Evolutionary conservation across 2,329 filamentous ascomycete genomes (phyloP), one percentile per base, ranked within the genome.

Genomic region (Calcarisporium arbuscula): DNA sequence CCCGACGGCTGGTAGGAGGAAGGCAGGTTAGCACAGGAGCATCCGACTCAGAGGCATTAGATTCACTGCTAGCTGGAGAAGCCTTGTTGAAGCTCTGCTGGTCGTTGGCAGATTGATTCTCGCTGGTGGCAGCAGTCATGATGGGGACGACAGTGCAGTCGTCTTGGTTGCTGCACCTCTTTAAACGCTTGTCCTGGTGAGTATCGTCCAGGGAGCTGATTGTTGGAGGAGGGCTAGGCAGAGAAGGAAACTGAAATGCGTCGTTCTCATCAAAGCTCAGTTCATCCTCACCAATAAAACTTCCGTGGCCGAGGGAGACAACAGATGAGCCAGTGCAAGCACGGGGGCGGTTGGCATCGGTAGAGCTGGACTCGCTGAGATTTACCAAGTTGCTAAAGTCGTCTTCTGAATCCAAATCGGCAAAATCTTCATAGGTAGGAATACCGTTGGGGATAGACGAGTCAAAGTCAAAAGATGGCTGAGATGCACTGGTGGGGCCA

Each of bases 351-450:
- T 86, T 87, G 53, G 74, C 64, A 58, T 81, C 79, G 31, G 72
- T 64, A 25, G 67, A 62, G 15, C 69, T 39, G 18, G 50, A 43
- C 38, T 60, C 58, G 46, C 47, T 46, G 6, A 88, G 82, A 52
- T 85, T 78, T 44, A 87, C 80, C 8, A 94, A 73, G 36, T 78
- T 74, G 51, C 56, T 53, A 26, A 94, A 87, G 56, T 92, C 86
- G 72, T 94, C 86, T 51, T 95, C 89, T 1, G 85, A 88, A 57
- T 95, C 89, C 37, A 95, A 73, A 51, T 94, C 88, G 17, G 89
- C 92, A 47, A 94, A 77, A 46, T 87, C 84, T 58, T 94, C 85
- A 48, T 94, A 94, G 8, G 72, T 68, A 18, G 84, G 81, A 19
- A 92, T 71, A 17, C 74, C 74, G 64, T 73, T 65, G 46, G 68